Percentiles rank a stretch among this genome's conserved stretches.
Conservation (phyloP, 2,329 filamentous ascomycete genomes). For the Ophioceras dolichostomum region DNA sequence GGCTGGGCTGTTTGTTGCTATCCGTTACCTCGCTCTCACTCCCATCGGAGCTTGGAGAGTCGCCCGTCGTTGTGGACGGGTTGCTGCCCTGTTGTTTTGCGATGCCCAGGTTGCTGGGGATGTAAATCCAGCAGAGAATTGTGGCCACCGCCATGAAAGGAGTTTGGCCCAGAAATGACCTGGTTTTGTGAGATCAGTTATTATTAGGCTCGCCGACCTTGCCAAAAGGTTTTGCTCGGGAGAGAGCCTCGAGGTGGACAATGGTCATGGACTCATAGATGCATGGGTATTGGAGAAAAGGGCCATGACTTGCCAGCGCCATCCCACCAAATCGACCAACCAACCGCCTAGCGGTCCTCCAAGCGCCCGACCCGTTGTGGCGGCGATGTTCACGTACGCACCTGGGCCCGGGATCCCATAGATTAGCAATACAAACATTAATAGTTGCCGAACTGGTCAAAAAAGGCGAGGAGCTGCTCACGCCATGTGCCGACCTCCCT, state of each 20-base stretch:
- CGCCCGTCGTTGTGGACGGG: too few species aligned
- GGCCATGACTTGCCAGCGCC: constrained; percentile 49
- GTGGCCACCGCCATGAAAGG: constrained; percentile 41
- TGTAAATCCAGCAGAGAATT: constrained; percentile 18
- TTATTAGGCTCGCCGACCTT: too few species aligned
- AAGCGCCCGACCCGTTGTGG: constrained; percentile 36
- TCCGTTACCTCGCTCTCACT: too few species aligned
- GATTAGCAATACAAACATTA: too few species aligned
- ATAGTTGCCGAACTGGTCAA: too few species aligned
- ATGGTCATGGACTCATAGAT: too few species aligned
- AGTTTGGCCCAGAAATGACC: constrained; percentile 45
- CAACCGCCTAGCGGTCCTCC: constrained; percentile 47
- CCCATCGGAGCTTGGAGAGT: too few species aligned
- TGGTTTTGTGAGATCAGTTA: constrained; percentile 3
- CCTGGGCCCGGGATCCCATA: too few species aligned
- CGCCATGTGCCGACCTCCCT: constrained; percentile 41
- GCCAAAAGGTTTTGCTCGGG: too few species aligned
- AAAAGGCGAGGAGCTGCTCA: constrained; percentile 11
- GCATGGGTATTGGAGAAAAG: too few species aligned
- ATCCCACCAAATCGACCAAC: constrained; percentile 49
- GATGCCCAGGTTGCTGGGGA: constrained; percentile 16
- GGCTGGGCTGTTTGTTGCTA: constrained; percentile 14
- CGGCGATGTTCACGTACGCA: constrained; percentile 35
- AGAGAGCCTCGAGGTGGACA: too few species aligned
- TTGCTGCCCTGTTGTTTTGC: constrained; percentile 1